Percentiles rank a stretch among this genome's conserved stretches.
phyloP scores from a whole-genome alignment of 768 basidiomycete genomes.

The Pleurotus ostreatus region DNA sequence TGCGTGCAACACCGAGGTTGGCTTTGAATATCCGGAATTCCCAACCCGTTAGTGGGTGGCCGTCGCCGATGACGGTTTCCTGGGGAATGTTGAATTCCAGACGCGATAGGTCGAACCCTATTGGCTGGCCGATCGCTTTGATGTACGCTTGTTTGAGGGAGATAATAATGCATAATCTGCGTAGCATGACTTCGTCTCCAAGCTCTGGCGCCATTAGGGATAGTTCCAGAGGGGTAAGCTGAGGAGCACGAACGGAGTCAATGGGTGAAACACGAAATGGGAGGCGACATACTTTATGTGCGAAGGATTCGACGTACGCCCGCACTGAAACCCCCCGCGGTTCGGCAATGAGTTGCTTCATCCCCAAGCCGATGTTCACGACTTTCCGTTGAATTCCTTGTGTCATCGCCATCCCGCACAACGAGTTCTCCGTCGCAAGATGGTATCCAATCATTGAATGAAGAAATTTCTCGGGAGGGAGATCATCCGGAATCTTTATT shows the following conservation, averaged over 20 bases:
- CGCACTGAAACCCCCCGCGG: conserved; percentile 54
- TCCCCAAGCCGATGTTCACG: conserved; percentile 77
- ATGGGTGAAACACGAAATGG: not conserved
- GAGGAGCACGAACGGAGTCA: not conserved
- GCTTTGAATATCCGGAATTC: conserved; percentile 82
- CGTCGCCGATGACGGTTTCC: conserved; percentile 61
- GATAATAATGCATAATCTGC: conserved; percentile 73
- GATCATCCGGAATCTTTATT: conserved; percentile 48
- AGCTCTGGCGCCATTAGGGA: conserved; percentile 46
- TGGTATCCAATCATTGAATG: conserved; percentile 81
- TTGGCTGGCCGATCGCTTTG: conserved; percentile 77
- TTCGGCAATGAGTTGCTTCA: conserved; percentile 63
- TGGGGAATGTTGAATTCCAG: conserved; percentile 76
- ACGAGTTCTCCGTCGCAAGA: conserved; percentile 59
- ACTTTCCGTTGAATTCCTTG: conserved; percentile 74
- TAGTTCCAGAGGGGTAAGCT: conserved; percentile 41
- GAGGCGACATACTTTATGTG: conserved; percentile 61
- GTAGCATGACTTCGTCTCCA: conserved; percentile 62
- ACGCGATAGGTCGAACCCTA: conserved; percentile 77
- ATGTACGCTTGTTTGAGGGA: conserved; percentile 81
- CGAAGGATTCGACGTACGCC: conserved; percentile 65
- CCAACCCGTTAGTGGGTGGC: conserved; percentile 71
- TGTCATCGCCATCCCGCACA: conserved; percentile 84
- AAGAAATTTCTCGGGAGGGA: conserved; percentile 60
- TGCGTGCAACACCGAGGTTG: conserved; percentile 63